Evolutionary conservation across 768 basidiomycete genomes (phyloP).

Genomic region (Lactarius trivialis): DNA sequence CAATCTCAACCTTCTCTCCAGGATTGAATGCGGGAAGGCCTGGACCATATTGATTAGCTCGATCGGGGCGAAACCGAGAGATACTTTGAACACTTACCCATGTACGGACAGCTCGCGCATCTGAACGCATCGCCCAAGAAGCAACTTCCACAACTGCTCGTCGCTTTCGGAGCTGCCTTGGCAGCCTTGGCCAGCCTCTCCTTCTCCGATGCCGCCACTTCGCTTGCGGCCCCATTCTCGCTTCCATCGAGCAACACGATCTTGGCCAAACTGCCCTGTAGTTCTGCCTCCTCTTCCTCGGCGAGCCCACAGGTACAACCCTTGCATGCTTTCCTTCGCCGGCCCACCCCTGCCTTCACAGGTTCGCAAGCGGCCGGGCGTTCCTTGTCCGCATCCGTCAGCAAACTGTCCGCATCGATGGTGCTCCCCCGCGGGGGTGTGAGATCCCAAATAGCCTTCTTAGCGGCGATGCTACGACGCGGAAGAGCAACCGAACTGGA

Average conservation of each 20-base stretch:
- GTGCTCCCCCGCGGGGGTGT: conserved; percentile 60
- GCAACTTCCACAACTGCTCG: conserved; percentile 96
- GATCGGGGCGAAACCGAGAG: background rate
- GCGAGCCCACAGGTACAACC: conserved; percentile 94
- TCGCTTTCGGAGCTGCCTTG: conserved; percentile 73
- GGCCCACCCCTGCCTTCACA: conserved; percentile 40
- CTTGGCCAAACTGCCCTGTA: conserved; percentile 38
- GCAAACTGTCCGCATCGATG: conserved; percentile 77
- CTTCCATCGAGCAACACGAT: conserved; percentile 66
- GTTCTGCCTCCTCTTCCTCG: conserved; percentile 86
- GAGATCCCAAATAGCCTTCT: conserved; percentile 86
- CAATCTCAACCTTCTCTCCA: conserved; percentile 94
- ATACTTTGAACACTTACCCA: conserved; percentile 54
- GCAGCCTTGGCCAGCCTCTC: conserved; percentile 61
- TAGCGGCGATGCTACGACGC: conserved; percentile 60
- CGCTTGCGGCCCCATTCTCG: conserved; percentile 51
- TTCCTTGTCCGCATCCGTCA: conserved; percentile 75
- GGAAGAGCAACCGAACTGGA: conserved; percentile 29
- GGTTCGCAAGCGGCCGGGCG: conserved; percentile 80
- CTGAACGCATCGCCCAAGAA: conserved; percentile 97
- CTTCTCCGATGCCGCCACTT: conserved; percentile 53
- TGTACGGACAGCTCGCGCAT: conserved; percentile 92
- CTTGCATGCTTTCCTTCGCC: conserved; percentile 91
- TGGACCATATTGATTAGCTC: conserved; percentile 31
- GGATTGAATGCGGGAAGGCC: conserved; percentile 97